Evolutionary conservation across 169 alveolate species (phyloP).

Genomic region (Toxoplasma gondii): DNA sequence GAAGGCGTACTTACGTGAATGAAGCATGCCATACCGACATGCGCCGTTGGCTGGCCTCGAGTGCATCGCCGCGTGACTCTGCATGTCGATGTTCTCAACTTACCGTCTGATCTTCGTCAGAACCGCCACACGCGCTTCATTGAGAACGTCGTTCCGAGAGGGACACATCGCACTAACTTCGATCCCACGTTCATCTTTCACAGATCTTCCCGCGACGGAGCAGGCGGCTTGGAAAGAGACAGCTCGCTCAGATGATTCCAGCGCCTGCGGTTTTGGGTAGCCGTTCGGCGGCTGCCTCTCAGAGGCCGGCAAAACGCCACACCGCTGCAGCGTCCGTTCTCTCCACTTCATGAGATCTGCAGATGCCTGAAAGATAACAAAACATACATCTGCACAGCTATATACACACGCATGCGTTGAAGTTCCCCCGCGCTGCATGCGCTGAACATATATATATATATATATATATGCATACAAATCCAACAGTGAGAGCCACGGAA

Average conservation of each 20-base stretch:
- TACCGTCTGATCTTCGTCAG: background rate
- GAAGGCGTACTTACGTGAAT: too few relatives aligned
- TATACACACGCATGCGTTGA: too few relatives aligned
- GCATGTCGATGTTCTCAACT: background rate
- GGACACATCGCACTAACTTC: background rate
- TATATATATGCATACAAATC: too few relatives aligned
- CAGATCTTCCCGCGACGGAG: too few relatives aligned
- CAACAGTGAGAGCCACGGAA: too few relatives aligned
- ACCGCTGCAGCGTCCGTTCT: background rate
- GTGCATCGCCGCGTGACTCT: too few relatives aligned
- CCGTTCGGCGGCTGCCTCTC: background rate
- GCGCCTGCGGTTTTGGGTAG: background rate
- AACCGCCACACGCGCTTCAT: background rate
- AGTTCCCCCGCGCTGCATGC: too few relatives aligned
- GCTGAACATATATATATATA: too few relatives aligned
- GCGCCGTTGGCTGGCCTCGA: too few relatives aligned
- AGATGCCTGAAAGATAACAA: background rate
- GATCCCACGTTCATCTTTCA: too few relatives aligned
- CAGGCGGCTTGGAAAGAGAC: background rate
- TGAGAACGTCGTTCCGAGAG: background rate
- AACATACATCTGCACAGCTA: too few relatives aligned
- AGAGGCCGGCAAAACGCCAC: background rate
- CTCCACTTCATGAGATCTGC: background rate
- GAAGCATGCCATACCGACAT: too few relatives aligned
- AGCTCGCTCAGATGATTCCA: background rate